phyloP scores from a whole-genome alignment of 441 rosid genomes.

The Populus trichocarpa region DNA sequence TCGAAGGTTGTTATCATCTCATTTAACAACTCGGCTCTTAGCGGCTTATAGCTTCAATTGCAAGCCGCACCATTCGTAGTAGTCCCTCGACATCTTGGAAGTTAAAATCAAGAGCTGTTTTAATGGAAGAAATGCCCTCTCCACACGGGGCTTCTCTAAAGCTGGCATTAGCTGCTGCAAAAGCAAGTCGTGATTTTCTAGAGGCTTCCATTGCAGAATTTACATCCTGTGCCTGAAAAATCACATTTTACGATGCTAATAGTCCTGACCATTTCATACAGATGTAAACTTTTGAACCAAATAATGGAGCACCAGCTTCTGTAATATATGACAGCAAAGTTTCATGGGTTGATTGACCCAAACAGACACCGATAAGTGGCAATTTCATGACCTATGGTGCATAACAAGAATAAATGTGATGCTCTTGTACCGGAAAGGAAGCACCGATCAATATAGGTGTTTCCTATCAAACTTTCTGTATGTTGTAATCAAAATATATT shows the following conservation, averaged over 20 bases:
- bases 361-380: not conserved
- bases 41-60: conserved; percentile 48
- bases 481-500: not conserved
- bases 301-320: not conserved
- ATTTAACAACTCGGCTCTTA: conserved; percentile 27
- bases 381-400: not conserved
- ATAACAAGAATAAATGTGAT: not conserved
- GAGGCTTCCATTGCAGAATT: conserved; percentile 78
- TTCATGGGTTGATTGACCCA: not conserved
- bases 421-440: not conserved
- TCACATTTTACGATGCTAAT: conserved; percentile 20
- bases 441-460: not conserved
- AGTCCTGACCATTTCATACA: not conserved
- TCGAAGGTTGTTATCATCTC: conserved; percentile 34
- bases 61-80: conserved; percentile 51
- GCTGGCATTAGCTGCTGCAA: conserved; percentile 42
- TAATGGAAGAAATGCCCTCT: conserved; percentile 49
- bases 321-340: conserved; percentile 1
- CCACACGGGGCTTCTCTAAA: conserved; percentile 40
- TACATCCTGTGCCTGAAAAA: conserved; percentile 67
- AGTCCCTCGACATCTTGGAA: conserved; percentile 75
- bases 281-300: not conserved
- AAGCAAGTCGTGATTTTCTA: conserved; percentile 55
- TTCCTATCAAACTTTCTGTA: not conserved
- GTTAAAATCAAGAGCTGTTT: conserved; percentile 64